Base-by-base conservation (phyloP, 352 stramenopile genomes). In the Hyphochytrium catenoides region DNA sequence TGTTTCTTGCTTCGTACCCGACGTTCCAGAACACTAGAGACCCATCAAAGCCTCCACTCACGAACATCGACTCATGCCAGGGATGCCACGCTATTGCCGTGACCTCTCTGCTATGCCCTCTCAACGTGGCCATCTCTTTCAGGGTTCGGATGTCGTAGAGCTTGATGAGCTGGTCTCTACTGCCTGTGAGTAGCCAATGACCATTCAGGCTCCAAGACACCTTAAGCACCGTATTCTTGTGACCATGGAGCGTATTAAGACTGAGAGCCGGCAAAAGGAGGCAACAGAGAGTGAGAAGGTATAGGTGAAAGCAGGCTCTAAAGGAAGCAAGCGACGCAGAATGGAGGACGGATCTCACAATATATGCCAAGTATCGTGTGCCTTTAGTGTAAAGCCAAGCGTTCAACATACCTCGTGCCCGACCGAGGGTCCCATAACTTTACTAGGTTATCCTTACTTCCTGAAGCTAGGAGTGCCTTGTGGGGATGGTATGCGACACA, bases 201-300 rank as follows among this genome's bases (percentile, higher is more conserved):
- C 85, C 86, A 51, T 97, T 96, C 17, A 78, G 60, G 55, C 96
- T 97, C 87, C 87, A 97, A 22, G 74, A 61, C 18, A 95, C 73
- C 39, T 94, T 95, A 22, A 93, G 93, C 22, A 96, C 86, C 22
- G 86, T 95, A 55, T 95, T 95, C 56, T 95, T 95, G 63, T 96
- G 86, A 15, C 86, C 86, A 51, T 95, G 91, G 21, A 96, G 60
- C 17, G 86, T 96, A 40, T 88, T 88, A 9, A 93, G 51, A 38
- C 49, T 59, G 1, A n/a, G 26, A 39, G 36, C 59, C 58, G 37
- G 15, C 11, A 48, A 46, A 21, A 56, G 54, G 26, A 56, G 48
- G 8, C 17, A 35, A 16, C 20, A 7, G 5, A 55, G 24, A 19
- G 39, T 56, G 24, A 35, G 51, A 7, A 63, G 37, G 21, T 51